Base-by-base conservation (phyloP, 2,329 filamentous ascomycete genomes). In the Eutypella sp. region DNA sequence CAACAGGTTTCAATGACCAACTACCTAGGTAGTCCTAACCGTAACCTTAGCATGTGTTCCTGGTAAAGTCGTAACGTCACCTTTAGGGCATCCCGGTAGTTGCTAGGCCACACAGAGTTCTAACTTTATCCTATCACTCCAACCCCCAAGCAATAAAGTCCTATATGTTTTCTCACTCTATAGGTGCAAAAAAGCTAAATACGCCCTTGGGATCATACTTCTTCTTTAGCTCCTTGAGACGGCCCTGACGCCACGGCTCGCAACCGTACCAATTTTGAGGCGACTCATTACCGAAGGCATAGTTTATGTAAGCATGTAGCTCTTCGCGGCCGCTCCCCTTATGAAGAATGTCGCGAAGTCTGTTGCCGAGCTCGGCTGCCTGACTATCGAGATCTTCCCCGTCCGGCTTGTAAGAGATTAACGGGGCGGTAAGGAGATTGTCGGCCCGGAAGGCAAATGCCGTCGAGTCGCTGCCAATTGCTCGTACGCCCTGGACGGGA, bases 191-290 rank as follows among this genome's bases (percentile, higher is more conserved):
- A 53, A 44, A 69, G 47, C 52, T 59, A 42, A 64, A 67, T 31
- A 54, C 56, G 16, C 56, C 41, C 15, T 54, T 24, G 5, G 60
- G 64, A 45, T 68, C 65, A 48, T 65, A 67, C 47, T 59, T 62
- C 38, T 55, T 53, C 52, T 67, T 70, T 46, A 68, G 48, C 16
- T 51, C 54, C 47, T 56, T 56, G 49, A 70, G 55, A 40, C 60
- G 64, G 42, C 64, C 58, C 46, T 66, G 56, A 22, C 67, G 58
- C 65, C 67, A 70, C 41, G 54, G 48, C 40, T 69, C 67, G 47
- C 61, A 61, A 34, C 66, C 67, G 51, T 71, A 69, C 55, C 61
- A 50, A 8, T 56, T 56, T 34, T 62, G 41, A 2, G 41, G 46
- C 4, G 48, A 47, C 48, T 68, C 64, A 1, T 53, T 43, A 2